A percentile compares a stretch with the other conserved stretches of the same genome.
Evolutionary conservation across 1,284 basidiomycete species (phyloP).

Genomic region (Inonotus hispidus): DNA sequence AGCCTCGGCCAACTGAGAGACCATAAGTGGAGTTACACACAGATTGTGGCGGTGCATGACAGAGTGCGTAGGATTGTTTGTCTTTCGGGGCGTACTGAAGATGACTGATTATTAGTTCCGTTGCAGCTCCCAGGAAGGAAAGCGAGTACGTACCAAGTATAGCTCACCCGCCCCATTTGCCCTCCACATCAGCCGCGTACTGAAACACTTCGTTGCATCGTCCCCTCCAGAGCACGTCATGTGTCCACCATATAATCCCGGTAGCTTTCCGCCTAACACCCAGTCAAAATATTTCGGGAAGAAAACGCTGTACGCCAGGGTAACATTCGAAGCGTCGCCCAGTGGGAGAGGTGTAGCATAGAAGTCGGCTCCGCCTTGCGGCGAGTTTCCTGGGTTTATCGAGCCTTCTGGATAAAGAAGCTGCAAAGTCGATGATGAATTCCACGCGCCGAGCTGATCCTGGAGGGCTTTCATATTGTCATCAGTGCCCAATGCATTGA

Average conservation of each 20-base stretch:
- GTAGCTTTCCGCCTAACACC: slow-evolving; percentile 66
- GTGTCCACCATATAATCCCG: slow-evolving; percentile 68
- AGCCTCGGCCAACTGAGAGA: slow-evolving; percentile 67
- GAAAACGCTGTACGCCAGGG: slow-evolving; percentile 26
- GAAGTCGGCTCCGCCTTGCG: slow-evolving; percentile 28
- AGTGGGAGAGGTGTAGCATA: slow-evolving; percentile 22
- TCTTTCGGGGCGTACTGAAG: slow-evolving; percentile 38
- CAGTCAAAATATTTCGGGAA: slow-evolving; percentile 37
- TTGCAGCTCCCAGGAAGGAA: background rate
- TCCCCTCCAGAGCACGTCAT: slow-evolving; percentile 63
- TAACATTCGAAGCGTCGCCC: slow-evolving; percentile 22
- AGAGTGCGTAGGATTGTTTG: slow-evolving; percentile 45
- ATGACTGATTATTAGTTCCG: background rate
- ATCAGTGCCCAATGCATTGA: background rate
- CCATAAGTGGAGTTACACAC: slow-evolving; percentile 63
- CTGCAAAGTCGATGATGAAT: slow-evolving; percentile 31
- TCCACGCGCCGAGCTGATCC: slow-evolving; percentile 22
- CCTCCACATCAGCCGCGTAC: slow-evolving; percentile 75
- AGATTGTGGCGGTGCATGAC: slow-evolving; percentile 47
- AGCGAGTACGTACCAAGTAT: slow-evolving; percentile 51
- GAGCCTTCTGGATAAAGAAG: slow-evolving; percentile 26
- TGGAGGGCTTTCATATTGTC: slow-evolving; percentile 4
- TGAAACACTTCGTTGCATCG: slow-evolving; percentile 59
- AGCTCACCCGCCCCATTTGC: slow-evolving; percentile 55
- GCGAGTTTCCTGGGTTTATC: slow-evolving; percentile 25